phyloP scores from a whole-genome alignment of 179 eudicot genomes.

The Gypsophila paniculata region DNA sequence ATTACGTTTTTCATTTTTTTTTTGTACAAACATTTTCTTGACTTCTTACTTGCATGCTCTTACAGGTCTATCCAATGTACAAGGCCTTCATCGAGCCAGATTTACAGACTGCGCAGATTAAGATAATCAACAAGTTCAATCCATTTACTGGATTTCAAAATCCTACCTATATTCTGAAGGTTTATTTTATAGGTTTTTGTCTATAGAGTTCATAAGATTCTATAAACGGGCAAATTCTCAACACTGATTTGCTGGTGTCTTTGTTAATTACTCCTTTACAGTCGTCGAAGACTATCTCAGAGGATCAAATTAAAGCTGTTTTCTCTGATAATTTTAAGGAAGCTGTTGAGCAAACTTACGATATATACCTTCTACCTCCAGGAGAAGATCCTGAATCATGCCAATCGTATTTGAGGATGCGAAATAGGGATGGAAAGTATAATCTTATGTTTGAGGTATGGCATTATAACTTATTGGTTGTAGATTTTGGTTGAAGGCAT shows the following conservation, averaged over 20 bases:
- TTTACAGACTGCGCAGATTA: slow-evolving; percentile 84
- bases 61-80: slow-evolving; percentile 96
- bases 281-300: slow-evolving; percentile 60
- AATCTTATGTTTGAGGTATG: slow-evolving; percentile 98
- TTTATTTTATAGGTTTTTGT: slow-evolving; percentile 12
- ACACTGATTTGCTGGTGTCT: not conserved
- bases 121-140: slow-evolving; percentile 85
- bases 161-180: slow-evolving; percentile 90
- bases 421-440: slow-evolving; percentile 92
- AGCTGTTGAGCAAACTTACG: slow-evolving; percentile 71
- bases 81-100: slow-evolving; percentile 98
- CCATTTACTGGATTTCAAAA: slow-evolving; percentile 89
- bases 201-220: not conserved
- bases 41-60: slow-evolving; percentile 24
- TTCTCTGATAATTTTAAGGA: slow-evolving; percentile 50
- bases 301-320: slow-evolving; percentile 60
- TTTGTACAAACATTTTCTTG: too few relatives aligned
- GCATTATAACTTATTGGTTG: slow-evolving; percentile 9
- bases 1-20: slow-evolving; percentile 13
- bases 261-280: slow-evolving; percentile 23
- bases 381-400: slow-evolving; percentile 99
- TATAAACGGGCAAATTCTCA: not conserved
- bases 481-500: not conserved
- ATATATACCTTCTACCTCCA: slow-evolving; percentile 90
- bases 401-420: slow-evolving; percentile 93